Evolutionary conservation across 805 yeast species (phyloP).

Genomic region (Nakazawaea ishiwadae): DNA sequence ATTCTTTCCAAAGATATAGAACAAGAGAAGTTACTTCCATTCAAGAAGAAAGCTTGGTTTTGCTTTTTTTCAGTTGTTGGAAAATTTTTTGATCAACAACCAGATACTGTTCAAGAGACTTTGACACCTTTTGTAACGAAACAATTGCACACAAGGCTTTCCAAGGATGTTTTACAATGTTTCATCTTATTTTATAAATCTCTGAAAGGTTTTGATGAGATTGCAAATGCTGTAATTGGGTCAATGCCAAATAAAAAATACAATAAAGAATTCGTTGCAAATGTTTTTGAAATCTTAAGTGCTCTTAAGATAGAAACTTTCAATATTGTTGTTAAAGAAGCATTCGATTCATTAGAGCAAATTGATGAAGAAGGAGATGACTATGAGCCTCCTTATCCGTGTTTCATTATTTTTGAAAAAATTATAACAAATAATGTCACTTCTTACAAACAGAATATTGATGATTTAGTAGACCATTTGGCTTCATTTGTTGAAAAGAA

Average conservation of each 20-base stretch:
- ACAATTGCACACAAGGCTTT: not conserved
- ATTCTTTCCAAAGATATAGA: slow-evolving; percentile 19
- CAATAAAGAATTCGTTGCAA: slow-evolving; percentile 22
- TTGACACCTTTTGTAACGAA: not conserved
- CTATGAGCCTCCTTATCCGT: slow-evolving; percentile 16
- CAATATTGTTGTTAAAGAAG: slow-evolving; percentile 18
- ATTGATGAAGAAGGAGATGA: slow-evolving; percentile 14
- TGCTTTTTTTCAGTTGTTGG: slow-evolving; percentile 16
- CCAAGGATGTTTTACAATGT: slow-evolving; percentile 10
- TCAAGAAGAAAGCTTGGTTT: slow-evolving; percentile 24
- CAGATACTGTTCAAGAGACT: slow-evolving; percentile 7
- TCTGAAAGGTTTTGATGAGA: slow-evolving; percentile 2
- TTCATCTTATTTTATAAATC: slow-evolving; percentile 19
- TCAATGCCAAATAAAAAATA: slow-evolving; percentile 16
- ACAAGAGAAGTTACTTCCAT: slow-evolving; percentile 20
- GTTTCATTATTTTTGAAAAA: slow-evolving; percentile 24
- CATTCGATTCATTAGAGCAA: slow-evolving; percentile 24
- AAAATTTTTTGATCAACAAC: slow-evolving; percentile 7
- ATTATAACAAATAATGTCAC: slow-evolving; percentile 21
- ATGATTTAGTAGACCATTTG: slow-evolving; percentile 27
- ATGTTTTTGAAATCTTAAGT: slow-evolving; percentile 19
- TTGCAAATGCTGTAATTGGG: slow-evolving; percentile 8
- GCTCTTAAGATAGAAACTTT: slow-evolving; percentile 17
- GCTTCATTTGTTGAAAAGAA: slow-evolving; percentile 27
- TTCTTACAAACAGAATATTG: slow-evolving; percentile 23